Conservation (phyloP, 768 basidiomycete genomes). For the Suillus americanus region DNA sequence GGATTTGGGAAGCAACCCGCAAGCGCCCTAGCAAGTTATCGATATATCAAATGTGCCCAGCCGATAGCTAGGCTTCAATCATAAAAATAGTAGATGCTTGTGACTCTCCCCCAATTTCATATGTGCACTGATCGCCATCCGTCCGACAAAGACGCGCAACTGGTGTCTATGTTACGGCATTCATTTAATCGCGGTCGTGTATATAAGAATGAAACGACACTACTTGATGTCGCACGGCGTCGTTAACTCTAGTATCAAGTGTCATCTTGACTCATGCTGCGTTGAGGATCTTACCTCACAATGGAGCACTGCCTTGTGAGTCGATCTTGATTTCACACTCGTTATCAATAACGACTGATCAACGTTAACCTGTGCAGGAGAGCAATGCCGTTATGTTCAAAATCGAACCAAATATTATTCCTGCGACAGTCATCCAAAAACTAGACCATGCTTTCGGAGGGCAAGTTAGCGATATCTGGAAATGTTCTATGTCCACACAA, state of each 20-base stretch:
- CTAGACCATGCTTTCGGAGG: neutral
- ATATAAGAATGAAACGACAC: neutral
- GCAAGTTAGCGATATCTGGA: slow-evolving; percentile 7
- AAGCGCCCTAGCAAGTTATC: too few species aligned
- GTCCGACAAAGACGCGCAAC: neutral
- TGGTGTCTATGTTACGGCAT: neutral
- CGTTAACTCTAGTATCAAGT: neutral
- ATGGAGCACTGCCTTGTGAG: neutral
- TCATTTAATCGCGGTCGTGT: neutral
- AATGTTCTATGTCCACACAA: neutral
- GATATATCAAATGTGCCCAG: too few species aligned
- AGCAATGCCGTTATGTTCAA: neutral
- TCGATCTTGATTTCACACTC: neutral
- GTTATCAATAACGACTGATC: neutral
- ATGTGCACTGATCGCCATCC: too few species aligned
- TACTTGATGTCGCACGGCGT: neutral
- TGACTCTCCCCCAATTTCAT: too few species aligned
- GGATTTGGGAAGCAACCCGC: too few species aligned
- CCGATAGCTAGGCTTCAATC: too few species aligned
- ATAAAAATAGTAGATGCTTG: too few species aligned
- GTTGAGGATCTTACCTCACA: neutral
- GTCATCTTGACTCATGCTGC: neutral
- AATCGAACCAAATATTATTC: neutral
- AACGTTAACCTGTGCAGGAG: neutral
- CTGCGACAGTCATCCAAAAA: neutral